Evolutionary conservation across 2,329 filamentous ascomycete species (phyloP).

Genomic region (Penicillium brasilianum): DNA sequence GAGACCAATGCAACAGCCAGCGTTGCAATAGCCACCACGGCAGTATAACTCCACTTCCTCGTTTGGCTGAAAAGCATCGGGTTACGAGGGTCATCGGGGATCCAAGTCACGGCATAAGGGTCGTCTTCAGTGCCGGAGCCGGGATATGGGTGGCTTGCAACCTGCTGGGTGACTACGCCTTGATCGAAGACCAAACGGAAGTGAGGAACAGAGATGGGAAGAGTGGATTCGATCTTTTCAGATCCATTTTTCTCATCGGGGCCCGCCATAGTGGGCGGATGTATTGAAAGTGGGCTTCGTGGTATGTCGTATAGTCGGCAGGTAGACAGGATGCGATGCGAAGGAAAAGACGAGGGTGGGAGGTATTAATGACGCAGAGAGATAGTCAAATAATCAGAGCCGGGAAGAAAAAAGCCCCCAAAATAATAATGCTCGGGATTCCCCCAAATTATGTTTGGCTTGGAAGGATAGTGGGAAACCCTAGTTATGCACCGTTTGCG

Average conservation of each 20-base stretch:
- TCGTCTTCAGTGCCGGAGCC: slow-evolving; percentile 69
- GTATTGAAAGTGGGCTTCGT: not conserved
- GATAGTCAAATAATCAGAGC: not conserved
- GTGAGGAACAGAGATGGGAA: slow-evolving; percentile 44
- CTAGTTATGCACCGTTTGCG: slow-evolving; percentile 20
- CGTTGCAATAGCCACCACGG: slow-evolving; percentile 68
- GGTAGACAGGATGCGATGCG: not conserved
- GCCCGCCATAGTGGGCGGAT: slow-evolving; percentile 34
- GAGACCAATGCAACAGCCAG: slow-evolving; percentile 72
- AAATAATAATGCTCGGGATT: not conserved
- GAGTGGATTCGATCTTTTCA: slow-evolving; percentile 37
- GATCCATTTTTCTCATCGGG: slow-evolving; percentile 26
- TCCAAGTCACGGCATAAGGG: slow-evolving; percentile 71
- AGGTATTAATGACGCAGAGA: not conserved
- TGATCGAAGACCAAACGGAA: slow-evolving; percentile 63
- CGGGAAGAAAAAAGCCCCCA: not conserved
- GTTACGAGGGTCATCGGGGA: slow-evolving; percentile 69
- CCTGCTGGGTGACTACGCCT: slow-evolving; percentile 61
- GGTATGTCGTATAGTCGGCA: not conserved
- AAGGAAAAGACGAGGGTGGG: not conserved
- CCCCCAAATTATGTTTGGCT: not conserved
- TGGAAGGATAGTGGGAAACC: slow-evolving; percentile 8
- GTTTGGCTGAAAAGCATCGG: slow-evolving; percentile 62
- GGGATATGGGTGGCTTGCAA: slow-evolving; percentile 61
- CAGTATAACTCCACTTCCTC: slow-evolving; percentile 70